Base-by-base conservation (phyloP, 116 monocot genomes). In the Trichopus zeylanicus region DNA sequence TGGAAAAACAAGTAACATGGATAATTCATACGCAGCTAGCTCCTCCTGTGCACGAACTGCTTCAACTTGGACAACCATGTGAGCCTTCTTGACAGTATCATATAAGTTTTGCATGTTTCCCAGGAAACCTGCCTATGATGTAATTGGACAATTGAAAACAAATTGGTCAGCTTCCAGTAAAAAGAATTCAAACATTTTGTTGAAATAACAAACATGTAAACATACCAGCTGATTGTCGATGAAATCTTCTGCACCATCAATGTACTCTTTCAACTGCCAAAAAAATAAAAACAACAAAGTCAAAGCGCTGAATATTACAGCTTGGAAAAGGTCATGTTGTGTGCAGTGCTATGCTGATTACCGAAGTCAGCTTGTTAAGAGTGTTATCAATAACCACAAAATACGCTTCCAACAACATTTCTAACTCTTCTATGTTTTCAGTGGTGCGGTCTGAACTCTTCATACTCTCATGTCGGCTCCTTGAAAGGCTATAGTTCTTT, bases 181-280 rank as follows among this genome's bases (percentile, higher is more conserved):
- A n/a, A n/a, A n/a, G n/a, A n/a, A n/a, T n/a, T n/a, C n/a, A n/a
- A n/a, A n/a, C n/a, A n/a, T n/a, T n/a, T n/a, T n/a, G n/a, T 0
- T 25, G 21, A 38, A 12, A 6, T 4, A 29, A 2, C 18, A 18
- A 63, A 33, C n/a, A 63, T 31, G 29, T 11, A 63, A 23, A 57
- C 33, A 29, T 72, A 93, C 93, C 82, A 93, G 82, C 57, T 93
- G 85, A 73, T 88, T 93, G 61, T 93, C 89, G 65, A 93, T 93
- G 67, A 93, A 93, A 73, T 93, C 93, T 59, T 93, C 93, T 35
- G 93, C 89, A 62, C 89, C 93, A 61, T 93, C 93, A 73, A 93
- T 93, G 60, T 93, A 93, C 34, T 93, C 93, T 73, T 93, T 93
- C 38, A 93, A 70, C 93, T 93, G 82, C 59, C n/a, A n/a, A n/a